A percentile compares a stretch with the other conserved stretches of the same genome.
These are phyloP conservation scores for Phialophora tarda DNA, from an alignment of 2,329 filamentous ascomycete species.

Conservation along the genomic window DNA sequence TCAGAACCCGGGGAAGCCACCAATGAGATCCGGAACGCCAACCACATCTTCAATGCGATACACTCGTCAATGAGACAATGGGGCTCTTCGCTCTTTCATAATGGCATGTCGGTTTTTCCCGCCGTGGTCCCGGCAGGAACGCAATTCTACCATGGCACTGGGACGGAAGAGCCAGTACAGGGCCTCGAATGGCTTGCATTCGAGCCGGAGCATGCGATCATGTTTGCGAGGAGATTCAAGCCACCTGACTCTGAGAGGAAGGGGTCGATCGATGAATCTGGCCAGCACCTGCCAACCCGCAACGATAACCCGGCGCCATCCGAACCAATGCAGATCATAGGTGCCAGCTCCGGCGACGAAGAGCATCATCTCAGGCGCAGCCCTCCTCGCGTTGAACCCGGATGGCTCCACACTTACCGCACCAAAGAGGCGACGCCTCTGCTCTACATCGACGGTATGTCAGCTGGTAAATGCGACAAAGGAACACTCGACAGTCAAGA, in stretches of 20 bases:
- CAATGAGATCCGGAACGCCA: conserved; percentile 55
- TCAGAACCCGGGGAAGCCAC: background rate
- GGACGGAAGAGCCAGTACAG: conserved; percentile 52
- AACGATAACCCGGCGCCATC: background rate
- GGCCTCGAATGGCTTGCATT: conserved; percentile 64
- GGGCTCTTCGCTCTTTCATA: conserved; percentile 74
- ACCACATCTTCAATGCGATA: conserved; percentile 73
- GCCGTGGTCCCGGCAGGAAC: conserved; percentile 69
- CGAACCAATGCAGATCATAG: background rate
- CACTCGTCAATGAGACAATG: conserved; percentile 76
- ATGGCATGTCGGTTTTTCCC: conserved; percentile 74
- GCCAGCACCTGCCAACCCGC: background rate
- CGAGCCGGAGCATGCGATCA: conserved; percentile 73
- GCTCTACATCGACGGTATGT: conserved; percentile 73
- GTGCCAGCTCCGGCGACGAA: background rate
- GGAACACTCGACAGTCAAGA: conserved; percentile 74
- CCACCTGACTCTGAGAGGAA: background rate
- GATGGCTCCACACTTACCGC: conserved; percentile 71
- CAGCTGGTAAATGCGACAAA: conserved; percentile 67
- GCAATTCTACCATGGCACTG: conserved; percentile 70
- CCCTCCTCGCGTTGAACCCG: conserved; percentile 42
- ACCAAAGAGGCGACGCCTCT: conserved; percentile 63
- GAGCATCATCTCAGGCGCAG: background rate
- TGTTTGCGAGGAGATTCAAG: conserved; percentile 59
- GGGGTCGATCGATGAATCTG: background rate